Conservation (phyloP, 2,329 filamentous ascomycete genomes). For the Ascochyta rabiei region DNA sequence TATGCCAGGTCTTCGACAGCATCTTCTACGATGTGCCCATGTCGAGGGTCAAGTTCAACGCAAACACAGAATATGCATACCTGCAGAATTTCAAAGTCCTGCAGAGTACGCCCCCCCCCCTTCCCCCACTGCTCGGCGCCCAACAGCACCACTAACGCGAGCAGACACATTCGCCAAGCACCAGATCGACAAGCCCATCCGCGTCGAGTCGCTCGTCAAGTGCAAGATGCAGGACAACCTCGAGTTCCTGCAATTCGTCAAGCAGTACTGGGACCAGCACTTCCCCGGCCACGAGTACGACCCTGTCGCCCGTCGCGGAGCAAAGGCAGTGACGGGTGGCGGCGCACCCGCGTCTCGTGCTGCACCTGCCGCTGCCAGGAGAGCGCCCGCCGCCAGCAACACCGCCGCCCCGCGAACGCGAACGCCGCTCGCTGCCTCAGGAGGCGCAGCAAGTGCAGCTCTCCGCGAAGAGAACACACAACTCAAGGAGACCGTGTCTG, state of each 20-base stretch:
- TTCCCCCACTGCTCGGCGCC: not conserved
- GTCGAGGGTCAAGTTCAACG: conserved; percentile 97
- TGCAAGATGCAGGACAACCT: conserved; percentile 99
- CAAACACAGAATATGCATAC: conserved; percentile 95
- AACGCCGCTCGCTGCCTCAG: conserved; percentile 48
- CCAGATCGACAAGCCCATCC: conserved; percentile 85
- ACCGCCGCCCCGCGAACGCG: conserved; percentile 50
- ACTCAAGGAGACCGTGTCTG: conserved; percentile 93
- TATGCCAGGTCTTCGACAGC: conserved; percentile 98
- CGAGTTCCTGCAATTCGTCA: conserved; percentile 96
- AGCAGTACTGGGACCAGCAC: conserved; percentile 97
- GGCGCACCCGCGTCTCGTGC: conserved; percentile 57
- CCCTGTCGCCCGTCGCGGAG: conserved; percentile 78
- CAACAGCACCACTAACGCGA: conserved; percentile 4
- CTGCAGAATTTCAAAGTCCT: conserved; percentile 98
- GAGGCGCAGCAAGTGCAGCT: conserved; percentile 69
- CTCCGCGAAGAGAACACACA: conserved; percentile 84
- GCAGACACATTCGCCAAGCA: conserved; percentile 84
- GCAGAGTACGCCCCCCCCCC: conserved; percentile 83
- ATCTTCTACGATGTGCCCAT: conserved; percentile 97
- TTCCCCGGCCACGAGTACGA: conserved; percentile 98
- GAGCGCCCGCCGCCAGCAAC: conserved; percentile 50
- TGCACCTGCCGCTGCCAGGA: conserved; percentile 57
- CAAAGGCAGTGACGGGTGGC: conserved; percentile 61
- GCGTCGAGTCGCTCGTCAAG: conserved; percentile 87